Evolutionary conservation across 1,139 yeast species (phyloP).

Genomic region (Hanseniaspora sp.): DNA sequence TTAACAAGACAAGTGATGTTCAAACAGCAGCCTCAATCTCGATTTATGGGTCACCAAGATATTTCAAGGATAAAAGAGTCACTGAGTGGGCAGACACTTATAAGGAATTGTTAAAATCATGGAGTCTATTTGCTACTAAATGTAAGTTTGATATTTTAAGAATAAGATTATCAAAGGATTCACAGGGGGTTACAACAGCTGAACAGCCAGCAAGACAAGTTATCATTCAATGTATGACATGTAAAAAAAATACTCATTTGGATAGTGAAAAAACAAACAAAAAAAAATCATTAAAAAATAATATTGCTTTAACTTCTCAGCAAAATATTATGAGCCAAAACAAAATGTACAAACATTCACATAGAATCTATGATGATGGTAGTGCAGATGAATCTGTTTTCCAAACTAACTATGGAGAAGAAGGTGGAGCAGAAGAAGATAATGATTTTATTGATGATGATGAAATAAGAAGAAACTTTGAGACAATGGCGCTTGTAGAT

Average conservation of each 20-base stretch:
- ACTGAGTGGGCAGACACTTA: conserved; percentile 72
- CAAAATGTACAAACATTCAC: conserved; percentile 4
- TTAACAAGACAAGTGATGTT: conserved; percentile 80
- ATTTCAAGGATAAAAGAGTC: conserved; percentile 58
- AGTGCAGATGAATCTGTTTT: neutral
- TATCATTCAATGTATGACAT: conserved; percentile 65
- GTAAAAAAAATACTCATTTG: conserved; percentile 58
- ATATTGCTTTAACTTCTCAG: neutral
- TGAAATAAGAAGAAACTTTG: neutral
- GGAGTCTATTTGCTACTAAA: conserved; percentile 67
- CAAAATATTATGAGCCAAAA: conserved; percentile 16
- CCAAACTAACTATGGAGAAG: neutral
- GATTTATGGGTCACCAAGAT: conserved; percentile 73
- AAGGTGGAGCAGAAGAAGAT: neutral
- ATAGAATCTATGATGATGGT: conserved; percentile 16
- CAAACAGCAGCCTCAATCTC: conserved; percentile 83
- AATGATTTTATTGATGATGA: neutral
- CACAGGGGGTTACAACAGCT: conserved; percentile 39
- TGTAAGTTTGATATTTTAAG: conserved; percentile 80
- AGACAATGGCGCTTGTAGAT: neutral
- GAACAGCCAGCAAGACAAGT: conserved; percentile 61
- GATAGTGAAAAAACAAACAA: conserved; percentile 15
- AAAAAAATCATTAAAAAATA: neutral
- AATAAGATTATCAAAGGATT: conserved; percentile 49
- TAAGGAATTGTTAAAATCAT: conserved; percentile 63